Evolutionary conservation across 2,329 filamentous ascomycete genomes (phyloP), one percentile per base, ranked within the genome.

Genomic region (Pochonia chlamydosporia): DNA sequence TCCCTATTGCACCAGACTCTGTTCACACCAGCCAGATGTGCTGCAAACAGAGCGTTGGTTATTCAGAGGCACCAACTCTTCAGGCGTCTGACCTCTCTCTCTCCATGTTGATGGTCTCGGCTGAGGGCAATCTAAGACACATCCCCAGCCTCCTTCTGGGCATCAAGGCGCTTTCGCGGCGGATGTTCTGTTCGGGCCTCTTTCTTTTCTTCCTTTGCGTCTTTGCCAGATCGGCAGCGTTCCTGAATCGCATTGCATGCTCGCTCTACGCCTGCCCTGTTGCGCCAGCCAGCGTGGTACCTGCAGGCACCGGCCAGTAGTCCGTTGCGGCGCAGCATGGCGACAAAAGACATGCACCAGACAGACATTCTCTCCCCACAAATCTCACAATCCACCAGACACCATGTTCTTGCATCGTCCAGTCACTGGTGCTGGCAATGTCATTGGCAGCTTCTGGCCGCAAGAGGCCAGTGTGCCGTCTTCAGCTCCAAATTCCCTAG

Each of bases 231-330:
- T 43, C 42, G 47, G 30, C 47, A 37, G 36, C n/a, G 47, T 49
- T 44, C 44, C 46, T 44, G 42, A 20, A 44, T 23, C 30, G 36
- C 20, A 31, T 35, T 31, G 42, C 30, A 44, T 43, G 7, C 13
- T 24, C 33, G 16, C 43, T 11, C 9, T 48, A 24, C 21, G 8
- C 30, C 16, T 36, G 30, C 11, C 46, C 25, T 40, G 40, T 44
- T 21, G 20, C 33, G 35, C 40, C 44, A 33, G 35, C 40, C 44
- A 33, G 44, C 26, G 35, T 47, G 23, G 48, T 49, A 49, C 48
- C 48, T 49, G 48, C 48, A 49, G 48, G 48, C 48, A 42, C 48
- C 44, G 35, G 35, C 39, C 41, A 40, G 37, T 44, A 37, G 41
- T 36, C 41, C 41, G 35, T 28, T 48, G 40, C 46, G 41, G 41